Base-by-base conservation (phyloP, 352 stramenopile species). In the Aphanomyces invadans region DNA sequence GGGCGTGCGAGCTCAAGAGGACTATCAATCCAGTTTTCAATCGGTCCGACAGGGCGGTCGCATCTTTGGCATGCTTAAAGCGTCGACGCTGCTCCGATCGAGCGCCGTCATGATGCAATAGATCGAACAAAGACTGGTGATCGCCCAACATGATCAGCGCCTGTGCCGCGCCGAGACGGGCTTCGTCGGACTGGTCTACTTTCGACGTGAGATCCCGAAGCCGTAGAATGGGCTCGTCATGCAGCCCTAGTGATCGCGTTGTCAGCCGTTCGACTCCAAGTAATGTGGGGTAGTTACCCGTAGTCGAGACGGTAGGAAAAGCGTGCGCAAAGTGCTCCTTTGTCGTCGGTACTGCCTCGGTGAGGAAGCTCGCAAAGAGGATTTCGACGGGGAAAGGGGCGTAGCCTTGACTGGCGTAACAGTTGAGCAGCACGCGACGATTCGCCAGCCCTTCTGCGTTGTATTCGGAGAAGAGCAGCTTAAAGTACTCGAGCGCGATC, bases 361-460 rank as follows among this genome's bases (percentile, higher is more conserved):
- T 32, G 26, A 67, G 11, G 19, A 59, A 67, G 46, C 60, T 67
- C 1, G 32, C 32, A 42, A 67, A 57, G 17, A 67, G 45, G n/a
- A 51, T 44, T 59, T 67, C 60, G 36, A 67, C 54, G 4, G 60
- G 38, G 23, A 44, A 49, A 9, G 60, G 60, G 10, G 60, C 12
- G 36, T 67, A 67, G 17, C 28, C 60, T 36, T 67, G 60, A 3
- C 0, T 32, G 5, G 60, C 60, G 21, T 67, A 67, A 23, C 39
- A 57, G n/a, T 56, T 12, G 45, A 92, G 88, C 17, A 90, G 61
- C 53, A 88, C 80, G 48, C 88, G 76, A 7, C 84, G 79, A 53
- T 93, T 93, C 69, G 88, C 82, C 23, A 81, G 77, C 57, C 84
- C 89, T 9, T 79, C 73, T 32, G 77, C 62, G 10, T 78, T 87